These are phyloP conservation scores for Fonsecaea pedrosoi DNA, from an alignment of 2,329 filamentous ascomycete species.

Conservation along the genomic window DNA sequence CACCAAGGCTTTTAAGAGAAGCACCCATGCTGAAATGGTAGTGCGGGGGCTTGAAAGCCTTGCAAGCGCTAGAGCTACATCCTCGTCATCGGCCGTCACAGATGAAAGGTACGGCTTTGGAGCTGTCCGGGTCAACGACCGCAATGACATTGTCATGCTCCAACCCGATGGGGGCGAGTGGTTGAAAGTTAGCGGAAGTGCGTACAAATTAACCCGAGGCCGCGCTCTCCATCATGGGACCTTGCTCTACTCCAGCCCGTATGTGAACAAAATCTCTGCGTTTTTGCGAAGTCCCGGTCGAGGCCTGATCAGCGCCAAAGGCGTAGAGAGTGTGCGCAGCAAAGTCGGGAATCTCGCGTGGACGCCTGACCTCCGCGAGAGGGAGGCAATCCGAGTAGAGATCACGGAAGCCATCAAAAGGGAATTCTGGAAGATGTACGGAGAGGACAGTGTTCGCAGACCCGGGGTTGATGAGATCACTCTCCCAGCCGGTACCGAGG, in stretches of 20 bases:
- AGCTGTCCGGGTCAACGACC: slow-evolving; percentile 77
- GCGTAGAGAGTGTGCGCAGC: slow-evolving; percentile 90
- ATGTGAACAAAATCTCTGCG: slow-evolving; percentile 71
- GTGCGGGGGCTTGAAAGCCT: slow-evolving; percentile 73
- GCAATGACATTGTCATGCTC: slow-evolving; percentile 88
- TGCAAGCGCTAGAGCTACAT: slow-evolving; percentile 31
- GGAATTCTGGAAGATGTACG: slow-evolving; percentile 35
- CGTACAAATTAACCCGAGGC: slow-evolving; percentile 85
- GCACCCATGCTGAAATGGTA: slow-evolving; percentile 92
- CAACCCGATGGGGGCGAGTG: slow-evolving; percentile 45
- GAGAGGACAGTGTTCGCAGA: slow-evolving; percentile 1
- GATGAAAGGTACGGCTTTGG: slow-evolving; percentile 54
- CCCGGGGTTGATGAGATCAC: slow-evolving; percentile 24
- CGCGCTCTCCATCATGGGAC: slow-evolving; percentile 93
- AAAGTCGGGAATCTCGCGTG: slow-evolving; percentile 75
- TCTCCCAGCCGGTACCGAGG: slow-evolving; percentile 24
- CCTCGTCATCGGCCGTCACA: slow-evolving; percentile 26
- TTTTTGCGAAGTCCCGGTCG: slow-evolving; percentile 81
- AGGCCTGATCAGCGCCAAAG: slow-evolving; percentile 76
- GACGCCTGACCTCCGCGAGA: slow-evolving; percentile 12
- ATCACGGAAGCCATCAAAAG: slow-evolving; percentile 30
- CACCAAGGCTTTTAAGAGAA: slow-evolving; percentile 71
- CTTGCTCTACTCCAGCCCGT: slow-evolving; percentile 78
- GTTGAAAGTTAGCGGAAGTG: slow-evolving; percentile 89
- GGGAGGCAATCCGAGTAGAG: slow-evolving; percentile 15